Percentiles rank a stretch among this genome's conserved stretches.
These are phyloP conservation scores for Inga laurina DNA, from an alignment of 306 rosid species.

Conservation along the genomic window DNA sequence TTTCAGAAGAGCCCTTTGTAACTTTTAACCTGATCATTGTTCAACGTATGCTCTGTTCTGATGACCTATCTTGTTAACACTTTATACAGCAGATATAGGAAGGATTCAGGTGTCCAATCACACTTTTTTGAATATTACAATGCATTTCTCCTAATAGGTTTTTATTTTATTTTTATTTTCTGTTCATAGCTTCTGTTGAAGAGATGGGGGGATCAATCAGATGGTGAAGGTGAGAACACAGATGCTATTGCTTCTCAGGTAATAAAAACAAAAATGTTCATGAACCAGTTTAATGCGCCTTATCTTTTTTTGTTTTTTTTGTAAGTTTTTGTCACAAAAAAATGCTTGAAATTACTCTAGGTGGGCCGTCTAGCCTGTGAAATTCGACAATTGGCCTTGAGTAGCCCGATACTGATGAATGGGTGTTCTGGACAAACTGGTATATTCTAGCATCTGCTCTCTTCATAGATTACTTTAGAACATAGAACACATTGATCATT, in stretches of 20 bases:
- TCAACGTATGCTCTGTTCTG: not conserved
- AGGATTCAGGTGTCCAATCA: not conserved
- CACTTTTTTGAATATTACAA: not conserved
- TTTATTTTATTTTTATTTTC: not conserved
- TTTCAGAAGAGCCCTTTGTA: slow-evolving; percentile 12
- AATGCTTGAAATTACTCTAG: slow-evolving; percentile 43
- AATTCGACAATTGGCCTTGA: slow-evolving; percentile 50
- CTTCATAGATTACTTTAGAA: not conserved
- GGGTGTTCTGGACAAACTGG: slow-evolving; percentile 62
- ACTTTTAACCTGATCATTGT: not conserved
- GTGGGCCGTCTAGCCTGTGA: slow-evolving; percentile 75
- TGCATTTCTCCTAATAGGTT: not conserved
- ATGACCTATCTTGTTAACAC: not conserved
- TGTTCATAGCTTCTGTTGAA: slow-evolving; percentile 60
- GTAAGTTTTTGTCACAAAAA: not conserved
- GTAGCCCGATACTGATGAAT: slow-evolving; percentile 64
- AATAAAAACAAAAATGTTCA: not conserved
- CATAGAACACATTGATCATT: not conserved
- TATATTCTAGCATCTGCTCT: slow-evolving; percentile 28
- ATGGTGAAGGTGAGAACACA: slow-evolving; percentile 55
- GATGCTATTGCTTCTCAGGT: slow-evolving; percentile 86
- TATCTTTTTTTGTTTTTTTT: not conserved
- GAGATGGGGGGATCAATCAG: slow-evolving; percentile 64
- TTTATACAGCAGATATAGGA: not conserved
- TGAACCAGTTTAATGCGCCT: slow-evolving; percentile 5